These are phyloP conservation scores for Eucalyptus virginea DNA, from an alignment of 345 rosid species.

Conservation along the genomic window DNA sequence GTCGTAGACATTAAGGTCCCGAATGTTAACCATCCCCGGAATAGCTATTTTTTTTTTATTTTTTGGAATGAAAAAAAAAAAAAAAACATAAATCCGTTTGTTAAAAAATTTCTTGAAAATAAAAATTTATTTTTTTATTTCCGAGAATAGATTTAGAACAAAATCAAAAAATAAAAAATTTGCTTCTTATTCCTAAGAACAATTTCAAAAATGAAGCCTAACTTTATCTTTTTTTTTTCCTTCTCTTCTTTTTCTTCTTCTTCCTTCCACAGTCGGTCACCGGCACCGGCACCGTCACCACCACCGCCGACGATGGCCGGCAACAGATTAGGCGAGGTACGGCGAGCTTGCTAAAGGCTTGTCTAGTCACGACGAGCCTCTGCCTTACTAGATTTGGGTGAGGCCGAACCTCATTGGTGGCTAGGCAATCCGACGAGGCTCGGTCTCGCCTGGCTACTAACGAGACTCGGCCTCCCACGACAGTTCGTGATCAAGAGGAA, in stretches of 20 bases:
- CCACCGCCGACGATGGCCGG: rapidly evolving
- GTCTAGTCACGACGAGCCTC: rapidly evolving
- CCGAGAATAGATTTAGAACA: rapidly evolving
- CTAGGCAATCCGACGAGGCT: rapidly evolving
- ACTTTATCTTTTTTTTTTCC: too few relatives aligned
- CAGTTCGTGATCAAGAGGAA: rapidly evolving
- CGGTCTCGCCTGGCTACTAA: rapidly evolving
- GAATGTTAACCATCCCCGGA: too few relatives aligned
- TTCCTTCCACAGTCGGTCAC: rapidly evolving
- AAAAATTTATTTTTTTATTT: rapidly evolving
- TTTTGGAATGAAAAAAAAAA: too few relatives aligned
- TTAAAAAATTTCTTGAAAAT: rapidly evolving
- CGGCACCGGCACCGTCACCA: rapidly evolving
- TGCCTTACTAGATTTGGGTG: rapidly evolving
- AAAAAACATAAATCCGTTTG: rapidly evolving
- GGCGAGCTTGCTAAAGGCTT: rapidly evolving
- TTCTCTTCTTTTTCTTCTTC: too few relatives aligned
- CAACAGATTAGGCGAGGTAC: rapidly evolving
- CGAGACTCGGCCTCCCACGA: rapidly evolving
- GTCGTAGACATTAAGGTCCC: not conserved
- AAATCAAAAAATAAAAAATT: rapidly evolving
- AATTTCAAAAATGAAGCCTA: too few relatives aligned
- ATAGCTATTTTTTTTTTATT: rapidly evolving
- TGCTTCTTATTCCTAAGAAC: rapidly evolving
- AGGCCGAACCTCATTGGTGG: rapidly evolving